Evolutionary conservation across 2,329 filamentous ascomycete species (phyloP).

Genomic region (Nemania sp.): DNA sequence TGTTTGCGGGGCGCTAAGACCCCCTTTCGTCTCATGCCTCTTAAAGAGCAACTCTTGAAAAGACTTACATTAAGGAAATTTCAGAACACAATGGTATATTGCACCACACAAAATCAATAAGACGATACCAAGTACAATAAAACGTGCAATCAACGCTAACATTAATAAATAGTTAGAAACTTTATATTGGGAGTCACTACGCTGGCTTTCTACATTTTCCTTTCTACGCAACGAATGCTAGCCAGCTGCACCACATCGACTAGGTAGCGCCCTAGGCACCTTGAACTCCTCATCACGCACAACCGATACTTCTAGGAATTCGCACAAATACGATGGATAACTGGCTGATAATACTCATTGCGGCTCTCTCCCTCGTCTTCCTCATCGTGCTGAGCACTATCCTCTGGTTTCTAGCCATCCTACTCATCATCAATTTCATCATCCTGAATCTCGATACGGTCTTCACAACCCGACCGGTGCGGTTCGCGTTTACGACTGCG

Average conservation of each 20-base stretch:
- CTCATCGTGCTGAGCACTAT: not conserved
- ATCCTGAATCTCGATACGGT: constrained; percentile 24
- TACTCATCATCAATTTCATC: constrained; percentile 15
- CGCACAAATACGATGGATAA: not conserved
- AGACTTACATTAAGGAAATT: not conserved
- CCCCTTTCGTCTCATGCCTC: no score
- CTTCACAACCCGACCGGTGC: constrained; percentile 17
- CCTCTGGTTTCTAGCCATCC: not conserved
- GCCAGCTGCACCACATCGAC: not conserved
- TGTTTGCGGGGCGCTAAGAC: no score
- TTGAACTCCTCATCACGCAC: not conserved
- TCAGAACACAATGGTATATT: not conserved
- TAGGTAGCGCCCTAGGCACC: not conserved
- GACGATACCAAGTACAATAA: not conserved
- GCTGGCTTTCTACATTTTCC: no score
- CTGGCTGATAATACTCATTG: not conserved
- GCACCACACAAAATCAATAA: no score
- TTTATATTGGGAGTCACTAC: not conserved
- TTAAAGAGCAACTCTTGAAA: not conserved
- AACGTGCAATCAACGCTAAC: not conserved
- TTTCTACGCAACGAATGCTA: not conserved
- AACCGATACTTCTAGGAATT: not conserved
- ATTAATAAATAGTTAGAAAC: not conserved
- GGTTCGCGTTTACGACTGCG: constrained; percentile 5
- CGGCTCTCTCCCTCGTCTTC: not conserved